Percentiles rank a stretch among this genome's conserved stretches.
These are phyloP conservation scores for Blastobotrys illinoisensis DNA, from an alignment of 1,139 yeast genomes.

Conservation along the genomic window DNA sequence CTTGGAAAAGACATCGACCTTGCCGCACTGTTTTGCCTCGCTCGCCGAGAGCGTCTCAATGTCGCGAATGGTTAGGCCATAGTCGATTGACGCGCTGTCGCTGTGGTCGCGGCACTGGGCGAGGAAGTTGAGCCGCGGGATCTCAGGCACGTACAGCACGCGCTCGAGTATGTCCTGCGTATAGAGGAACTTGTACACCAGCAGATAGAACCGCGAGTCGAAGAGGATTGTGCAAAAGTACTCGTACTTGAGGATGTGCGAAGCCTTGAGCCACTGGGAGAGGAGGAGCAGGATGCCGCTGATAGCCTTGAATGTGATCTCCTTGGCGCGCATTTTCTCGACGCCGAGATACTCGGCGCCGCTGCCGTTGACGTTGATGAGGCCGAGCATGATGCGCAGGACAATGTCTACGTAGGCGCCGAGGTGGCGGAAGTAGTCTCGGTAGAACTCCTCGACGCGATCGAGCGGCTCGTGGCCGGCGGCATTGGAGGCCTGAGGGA, in stretches of 20 bases:
- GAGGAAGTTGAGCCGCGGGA: constrained; percentile 43
- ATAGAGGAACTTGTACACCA: constrained; percentile 37
- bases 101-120: constrained; percentile 36
- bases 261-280: constrained; percentile 71
- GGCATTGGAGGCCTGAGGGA: constrained; percentile 3
- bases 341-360: constrained; percentile 25
- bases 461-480: constrained; percentile 35
- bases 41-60: constrained; percentile 1
- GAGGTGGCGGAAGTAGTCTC: constrained; percentile 46
- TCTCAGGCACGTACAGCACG: constrained; percentile 29
- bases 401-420: constrained; percentile 60
- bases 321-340: constrained; percentile 49
- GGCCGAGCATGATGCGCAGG: constrained; percentile 55
- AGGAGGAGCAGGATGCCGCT: constrained; percentile 50
- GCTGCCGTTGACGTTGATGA: constrained; percentile 18
- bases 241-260: constrained; percentile 74
- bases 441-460: constrained; percentile 59
- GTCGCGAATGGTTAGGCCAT: constrained; percentile 8
- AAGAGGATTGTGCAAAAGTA: constrained; percentile 65
- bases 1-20: constrained; percentile 24
- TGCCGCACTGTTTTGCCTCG: constrained; percentile 8
- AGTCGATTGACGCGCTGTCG: constrained; percentile 13
- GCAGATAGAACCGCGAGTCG: constrained; percentile 61
- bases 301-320: constrained; percentile 58
- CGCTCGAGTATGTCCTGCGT: constrained; percentile 34